A percentile compares a stretch with the other conserved stretches of the same genome.
phyloP scores from a whole-genome alignment of 768 basidiomycete species.

The Amylocystis lapponica region DNA sequence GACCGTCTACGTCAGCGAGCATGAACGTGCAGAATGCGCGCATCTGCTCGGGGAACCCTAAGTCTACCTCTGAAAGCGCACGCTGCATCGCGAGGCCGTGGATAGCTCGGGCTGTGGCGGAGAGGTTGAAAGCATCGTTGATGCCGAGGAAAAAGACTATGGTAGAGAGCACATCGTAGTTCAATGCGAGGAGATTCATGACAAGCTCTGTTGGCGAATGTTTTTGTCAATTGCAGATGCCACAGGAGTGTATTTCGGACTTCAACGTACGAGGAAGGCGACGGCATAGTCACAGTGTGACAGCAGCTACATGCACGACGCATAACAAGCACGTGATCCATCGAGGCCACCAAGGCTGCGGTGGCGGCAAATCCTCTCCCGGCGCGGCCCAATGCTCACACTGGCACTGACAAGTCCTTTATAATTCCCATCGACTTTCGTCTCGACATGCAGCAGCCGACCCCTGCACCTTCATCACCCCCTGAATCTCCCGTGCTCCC shows the following conservation, averaged over 20 bases:
- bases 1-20: neutral
- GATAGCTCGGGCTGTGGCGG: neutral
- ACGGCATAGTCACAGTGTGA: too few species aligned
- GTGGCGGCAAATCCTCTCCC: too few species aligned
- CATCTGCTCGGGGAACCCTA: neutral
- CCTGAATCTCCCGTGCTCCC: constrained; percentile 37
- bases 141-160: neutral
- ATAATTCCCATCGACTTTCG: too few species aligned
- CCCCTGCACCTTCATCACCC: constrained; percentile 59
- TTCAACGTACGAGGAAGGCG: too few species aligned
- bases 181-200: neutral
- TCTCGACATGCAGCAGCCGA: constrained; percentile 40
- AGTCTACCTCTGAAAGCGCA: neutral
- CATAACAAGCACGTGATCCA: too few species aligned
- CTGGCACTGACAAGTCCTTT: too few species aligned
- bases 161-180: constrained; percentile 1
- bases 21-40: neutral
- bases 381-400: too few species aligned
- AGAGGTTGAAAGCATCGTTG: constrained; percentile 1
- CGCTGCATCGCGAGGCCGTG: neutral
- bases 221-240: too few species aligned
- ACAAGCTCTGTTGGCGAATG: too few species aligned
- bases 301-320: too few species aligned
- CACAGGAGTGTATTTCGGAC: too few species aligned
- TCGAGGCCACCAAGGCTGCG: too few species aligned